Percentiles rank a stretch among this genome's conserved stretches.
These are phyloP conservation scores for Coniochaeta pulveracea DNA, from an alignment of 2,329 filamentous ascomycete species.

Conservation along the genomic window DNA sequence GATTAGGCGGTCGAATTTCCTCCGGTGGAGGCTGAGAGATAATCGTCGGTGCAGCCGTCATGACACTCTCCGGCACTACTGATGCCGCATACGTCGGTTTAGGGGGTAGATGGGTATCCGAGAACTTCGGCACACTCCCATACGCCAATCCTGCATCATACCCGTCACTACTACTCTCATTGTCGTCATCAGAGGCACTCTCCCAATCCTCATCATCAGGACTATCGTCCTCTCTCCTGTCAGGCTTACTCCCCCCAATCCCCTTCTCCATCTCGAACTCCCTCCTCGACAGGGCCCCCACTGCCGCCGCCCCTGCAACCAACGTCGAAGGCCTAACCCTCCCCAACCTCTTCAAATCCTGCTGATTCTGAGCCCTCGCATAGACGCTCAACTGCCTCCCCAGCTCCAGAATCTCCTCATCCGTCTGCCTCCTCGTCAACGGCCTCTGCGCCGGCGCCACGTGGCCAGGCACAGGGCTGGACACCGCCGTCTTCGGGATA, in stretches of 20 bases:
- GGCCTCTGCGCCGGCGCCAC: slow-evolving; percentile 10
- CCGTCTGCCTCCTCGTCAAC: slow-evolving; percentile 28
- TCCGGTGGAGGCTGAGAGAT: slow-evolving; percentile 16
- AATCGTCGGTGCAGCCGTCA: slow-evolving; percentile 24
- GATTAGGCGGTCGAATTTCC: slow-evolving; percentile 15
- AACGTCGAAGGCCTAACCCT: slow-evolving; percentile 24
- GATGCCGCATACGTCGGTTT: slow-evolving; percentile 10
- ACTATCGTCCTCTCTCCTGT: slow-evolving; percentile 23
- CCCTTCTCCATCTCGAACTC: slow-evolving; percentile 14
- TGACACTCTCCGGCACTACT: slow-evolving; percentile 23
- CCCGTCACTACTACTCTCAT: slow-evolving; percentile 25
- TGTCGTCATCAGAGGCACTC: slow-evolving; percentile 30
- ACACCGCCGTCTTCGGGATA: slow-evolving; percentile 15
- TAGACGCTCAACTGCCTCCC: slow-evolving; percentile 42
- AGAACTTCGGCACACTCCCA: slow-evolving; percentile 19
- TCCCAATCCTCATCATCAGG: slow-evolving; percentile 48
- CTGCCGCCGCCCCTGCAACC: slow-evolving; percentile 22
- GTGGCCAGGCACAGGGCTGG: slow-evolving; percentile 4
- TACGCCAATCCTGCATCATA: slow-evolving; percentile 31
- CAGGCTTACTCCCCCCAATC: slow-evolving; percentile 19
- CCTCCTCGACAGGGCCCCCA: slow-evolving; percentile 29
- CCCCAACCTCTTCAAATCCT: slow-evolving; percentile 33
- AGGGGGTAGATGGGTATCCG: slow-evolving; percentile 13
- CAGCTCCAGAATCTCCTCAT: slow-evolving; percentile 46
- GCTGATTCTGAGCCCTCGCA: slow-evolving; percentile 36